Percentiles rank a stretch among this genome's conserved stretches.
phyloP scores from a whole-genome alignment of 768 basidiomycete genomes.

The Trametes meyenii region DNA sequence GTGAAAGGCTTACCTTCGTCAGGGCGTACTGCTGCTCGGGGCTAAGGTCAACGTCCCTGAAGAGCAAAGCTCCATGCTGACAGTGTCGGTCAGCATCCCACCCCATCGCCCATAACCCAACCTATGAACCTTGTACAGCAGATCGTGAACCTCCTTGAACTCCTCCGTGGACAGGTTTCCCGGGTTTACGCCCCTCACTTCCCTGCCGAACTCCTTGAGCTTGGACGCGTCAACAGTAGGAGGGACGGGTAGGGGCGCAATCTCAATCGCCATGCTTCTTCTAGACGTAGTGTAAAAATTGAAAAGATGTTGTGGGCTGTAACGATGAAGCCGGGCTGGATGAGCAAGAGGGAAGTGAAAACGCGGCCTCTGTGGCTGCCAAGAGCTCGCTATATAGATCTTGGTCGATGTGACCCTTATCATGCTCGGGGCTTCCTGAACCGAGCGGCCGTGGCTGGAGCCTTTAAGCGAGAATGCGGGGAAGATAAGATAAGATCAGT shows the following conservation, averaged over 20 bases:
- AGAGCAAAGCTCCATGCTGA: slow-evolving; percentile 75
- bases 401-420: slow-evolving; percentile 2
- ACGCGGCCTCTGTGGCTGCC: background rate
- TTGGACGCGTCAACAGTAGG: slow-evolving; percentile 67
- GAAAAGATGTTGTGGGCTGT: slow-evolving; percentile 2
- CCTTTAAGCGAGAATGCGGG: slow-evolving; percentile 12
- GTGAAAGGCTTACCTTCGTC: slow-evolving; percentile 64
- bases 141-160: slow-evolving; percentile 67
- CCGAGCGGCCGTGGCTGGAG: background rate
- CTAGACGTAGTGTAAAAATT: slow-evolving; percentile 6
- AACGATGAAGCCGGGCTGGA: background rate
- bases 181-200: slow-evolving; percentile 76
- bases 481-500: slow-evolving; percentile 14
- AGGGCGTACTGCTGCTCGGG: slow-evolving; percentile 86
- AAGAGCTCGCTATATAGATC: background rate
- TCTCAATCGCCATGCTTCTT: slow-evolving; percentile 65
- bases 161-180: slow-evolving; percentile 59
- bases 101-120: background rate
- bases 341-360: background rate
- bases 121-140: slow-evolving; percentile 72
- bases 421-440: background rate
- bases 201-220: slow-evolving; percentile 73
- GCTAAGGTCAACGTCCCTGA: slow-evolving; percentile 65
- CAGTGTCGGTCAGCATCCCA: background rate
- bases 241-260: slow-evolving; percentile 69